Percentiles rank a stretch among this genome's conserved stretches.
These are phyloP conservation scores for Cenococcum geophilum DNA, from an alignment of 495 filamentous ascomycete genomes.

Conservation along the genomic window DNA sequence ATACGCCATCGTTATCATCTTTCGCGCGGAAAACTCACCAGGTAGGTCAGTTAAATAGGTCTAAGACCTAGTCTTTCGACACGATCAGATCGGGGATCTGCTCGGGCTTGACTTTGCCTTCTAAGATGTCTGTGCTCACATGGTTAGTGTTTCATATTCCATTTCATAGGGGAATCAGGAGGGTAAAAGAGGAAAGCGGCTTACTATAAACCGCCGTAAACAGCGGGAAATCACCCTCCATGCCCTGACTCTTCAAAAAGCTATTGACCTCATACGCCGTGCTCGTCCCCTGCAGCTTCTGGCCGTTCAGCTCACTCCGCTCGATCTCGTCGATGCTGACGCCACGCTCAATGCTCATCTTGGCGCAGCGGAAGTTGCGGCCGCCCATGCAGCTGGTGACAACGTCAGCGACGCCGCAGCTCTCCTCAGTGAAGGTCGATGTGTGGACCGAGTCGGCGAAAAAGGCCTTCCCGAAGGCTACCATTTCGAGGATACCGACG, in stretches of 20 bases:
- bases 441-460: slow-evolving; percentile 72
- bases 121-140: slow-evolving; percentile 37
- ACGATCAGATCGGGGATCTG: slow-evolving; percentile 42
- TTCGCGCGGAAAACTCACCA: too few species aligned
- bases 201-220: slow-evolving; percentile 76
- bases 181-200: slow-evolving; percentile 14
- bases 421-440: slow-evolving; percentile 91
- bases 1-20: too few species aligned
- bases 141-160: neutral
- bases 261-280: slow-evolving; percentile 85
- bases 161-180: too few species aligned
- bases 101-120: slow-evolving; percentile 41
- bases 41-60: too few species aligned
- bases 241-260: slow-evolving; percentile 70
- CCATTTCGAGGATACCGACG: slow-evolving; percentile 88
- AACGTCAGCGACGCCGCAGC: slow-evolving; percentile 90
- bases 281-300: slow-evolving; percentile 90
- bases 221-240: slow-evolving; percentile 80
- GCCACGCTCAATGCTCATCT: slow-evolving; percentile 73
- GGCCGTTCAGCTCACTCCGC: slow-evolving; percentile 83
- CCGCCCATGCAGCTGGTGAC: slow-evolving; percentile 90
- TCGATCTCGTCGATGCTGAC: slow-evolving; percentile 82
- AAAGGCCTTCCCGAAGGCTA: slow-evolving; percentile 88
- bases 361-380: slow-evolving; percentile 89
- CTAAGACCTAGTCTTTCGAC: slow-evolving; percentile 21